Percentiles rank a stretch among this genome's conserved stretches.
These are phyloP conservation scores for Cryptosporidium ubiquitum DNA, from an alignment of 169 alveolate species.

Conservation along the genomic window DNA sequence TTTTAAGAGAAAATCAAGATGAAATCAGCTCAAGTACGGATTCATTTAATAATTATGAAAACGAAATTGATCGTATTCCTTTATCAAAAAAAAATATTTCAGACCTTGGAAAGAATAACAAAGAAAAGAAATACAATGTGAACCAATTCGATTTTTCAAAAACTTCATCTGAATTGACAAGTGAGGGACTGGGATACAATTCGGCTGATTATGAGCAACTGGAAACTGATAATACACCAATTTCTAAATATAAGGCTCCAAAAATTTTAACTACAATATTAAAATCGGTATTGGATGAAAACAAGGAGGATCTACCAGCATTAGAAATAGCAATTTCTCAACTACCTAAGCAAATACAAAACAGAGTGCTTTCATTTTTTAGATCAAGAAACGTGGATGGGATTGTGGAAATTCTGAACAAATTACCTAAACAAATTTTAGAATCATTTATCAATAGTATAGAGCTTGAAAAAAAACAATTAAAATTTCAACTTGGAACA, in stretches of 20 bases:
- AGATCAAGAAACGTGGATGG: constrained; percentile 60
- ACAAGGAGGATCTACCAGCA: constrained; percentile 33
- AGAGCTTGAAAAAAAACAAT: constrained; percentile 33
- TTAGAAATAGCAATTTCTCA: constrained; percentile 32
- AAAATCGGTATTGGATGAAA: constrained; percentile 43
- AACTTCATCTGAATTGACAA: background rate
- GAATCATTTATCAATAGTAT: constrained; percentile 51
- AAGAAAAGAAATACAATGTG: background rate
- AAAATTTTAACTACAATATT: constrained; percentile 14
- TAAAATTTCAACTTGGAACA: background rate
- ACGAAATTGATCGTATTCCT: background rate
- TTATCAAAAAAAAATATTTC: too few species aligned
- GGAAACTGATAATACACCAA: background rate
- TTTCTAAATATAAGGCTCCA: constrained; percentile 30
- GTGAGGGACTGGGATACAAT: background rate
- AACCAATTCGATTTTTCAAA: background rate
- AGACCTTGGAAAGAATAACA: background rate
- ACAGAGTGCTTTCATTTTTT: constrained; percentile 3
- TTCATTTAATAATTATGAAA: background rate
- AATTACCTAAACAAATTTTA: constrained; percentile 2
- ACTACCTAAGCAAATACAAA: constrained; percentile 28
- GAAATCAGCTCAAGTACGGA: background rate
- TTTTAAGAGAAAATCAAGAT: background rate
- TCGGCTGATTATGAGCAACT: background rate
- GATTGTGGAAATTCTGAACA: background rate